Conservation (phyloP, 768 basidiomycete species). For the Crassisporium funariophilum region DNA sequence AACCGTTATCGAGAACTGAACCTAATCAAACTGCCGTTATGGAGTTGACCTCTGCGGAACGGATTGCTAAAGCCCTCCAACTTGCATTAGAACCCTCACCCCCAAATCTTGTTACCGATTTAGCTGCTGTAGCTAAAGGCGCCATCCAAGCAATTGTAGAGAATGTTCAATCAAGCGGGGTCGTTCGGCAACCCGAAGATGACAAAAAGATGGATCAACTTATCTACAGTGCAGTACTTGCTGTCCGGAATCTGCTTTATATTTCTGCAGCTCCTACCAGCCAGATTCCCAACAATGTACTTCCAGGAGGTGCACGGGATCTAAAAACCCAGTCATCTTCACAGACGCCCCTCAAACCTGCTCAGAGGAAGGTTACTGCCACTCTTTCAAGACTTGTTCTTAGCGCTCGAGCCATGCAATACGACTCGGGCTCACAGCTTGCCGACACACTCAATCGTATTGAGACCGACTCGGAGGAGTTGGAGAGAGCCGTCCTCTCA, state of each 20-base stretch:
- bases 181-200: slow-evolving; percentile 53
- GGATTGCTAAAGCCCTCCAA: slow-evolving; percentile 67
- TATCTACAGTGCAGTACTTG: slow-evolving; percentile 62
- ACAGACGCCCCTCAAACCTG: slow-evolving; percentile 70
- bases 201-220: slow-evolving; percentile 62
- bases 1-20: slow-evolving; percentile 14
- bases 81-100: slow-evolving; percentile 57
- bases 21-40: slow-evolving; percentile 27
- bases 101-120: slow-evolving; percentile 59
- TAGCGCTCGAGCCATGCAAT: slow-evolving; percentile 87
- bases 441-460: slow-evolving; percentile 70
- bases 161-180: slow-evolving; percentile 51
- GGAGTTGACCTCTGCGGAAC: slow-evolving; percentile 67
- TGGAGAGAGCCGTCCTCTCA: slow-evolving; percentile 68
- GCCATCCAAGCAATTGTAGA: slow-evolving; percentile 66
- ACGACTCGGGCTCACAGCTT: slow-evolving; percentile 67
- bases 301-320: slow-evolving; percentile 52
- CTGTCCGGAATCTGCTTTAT: slow-evolving; percentile 80
- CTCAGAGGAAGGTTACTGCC: slow-evolving; percentile 84
- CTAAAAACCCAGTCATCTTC: slow-evolving; percentile 43
- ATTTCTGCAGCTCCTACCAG: slow-evolving; percentile 59
- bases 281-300: slow-evolving; percentile 59
- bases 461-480: slow-evolving; percentile 73
- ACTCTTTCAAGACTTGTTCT: slow-evolving; percentile 89
- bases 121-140: slow-evolving; percentile 58